Evolutionary conservation across 176 grass and related monocot genomes (phyloP), one percentile per base, ranked within the genome.

Genomic region (Cenchrus americanus): DNA sequence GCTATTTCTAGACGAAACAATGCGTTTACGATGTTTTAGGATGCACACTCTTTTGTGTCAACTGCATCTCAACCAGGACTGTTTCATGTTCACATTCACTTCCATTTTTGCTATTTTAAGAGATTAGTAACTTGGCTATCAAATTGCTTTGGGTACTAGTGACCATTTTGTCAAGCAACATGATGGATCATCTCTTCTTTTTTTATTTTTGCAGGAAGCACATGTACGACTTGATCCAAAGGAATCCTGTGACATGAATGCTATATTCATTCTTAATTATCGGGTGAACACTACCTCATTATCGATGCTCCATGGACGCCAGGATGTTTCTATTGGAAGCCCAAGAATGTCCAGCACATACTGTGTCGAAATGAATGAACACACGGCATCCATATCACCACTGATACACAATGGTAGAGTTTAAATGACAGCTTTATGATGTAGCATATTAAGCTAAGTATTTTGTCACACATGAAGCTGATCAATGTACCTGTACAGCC

Each of bases 311-410:
- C 93, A 95, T 73, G 93, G 90, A 70, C 50, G 88, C 90, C 93
- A 95, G 24, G 85, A 63, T 74, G n/a, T 84, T 83, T 80, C 83
- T 55, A 77, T 49, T 30, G 78, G 79, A 4, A 95, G 82, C 27
- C 61, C 80, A 72, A 92, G 88, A 69, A 83, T 79, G 26, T 82
- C 50, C 21, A 92, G 62, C 23, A 77, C 85, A n/a, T 87, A 82
- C 42, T 90, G 86, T 46, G 87, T 95, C 41, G 93, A 88, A 34
- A 83, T 90, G 51, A 90, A 83, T 9, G 93, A 87, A 76, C 91
- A 91, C 24, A 90, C 80, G 34, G 82, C 85, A 86, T 92, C 93
- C 69, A 84, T 77, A 62, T 95, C 93, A 50, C 93, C 90, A 43
- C 90, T 95, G 40, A 47, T 71, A 49, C 21, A 52, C 57, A 85